These are phyloP conservation scores for Neodidymelliopsis sp. DNA, from an alignment of 2,329 filamentous ascomycete genomes.

Conservation along the genomic window DNA sequence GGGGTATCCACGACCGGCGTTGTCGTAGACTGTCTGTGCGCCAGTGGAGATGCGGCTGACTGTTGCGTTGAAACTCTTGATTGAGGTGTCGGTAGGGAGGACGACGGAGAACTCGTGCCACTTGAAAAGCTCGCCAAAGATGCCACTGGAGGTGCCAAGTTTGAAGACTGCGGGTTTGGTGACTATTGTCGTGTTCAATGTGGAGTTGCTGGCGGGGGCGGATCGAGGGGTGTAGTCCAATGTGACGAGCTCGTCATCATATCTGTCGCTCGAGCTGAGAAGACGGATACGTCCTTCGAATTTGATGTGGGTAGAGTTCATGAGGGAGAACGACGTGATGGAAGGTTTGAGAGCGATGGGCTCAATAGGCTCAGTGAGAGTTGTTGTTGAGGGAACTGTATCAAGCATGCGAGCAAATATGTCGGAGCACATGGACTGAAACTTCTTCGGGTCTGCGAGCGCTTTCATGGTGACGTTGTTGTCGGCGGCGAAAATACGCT, in stretches of 20 bases:
- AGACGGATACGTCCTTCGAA: conserved; percentile 28
- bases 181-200: conserved; percentile 6
- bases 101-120: conserved; percentile 15
- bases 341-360: conserved; percentile 29
- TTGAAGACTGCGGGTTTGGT: neutral
- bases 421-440: conserved; percentile 26
- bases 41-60: conserved; percentile 9
- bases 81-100: conserved; percentile 1
- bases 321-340: conserved; percentile 20
- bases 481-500: conserved; percentile 42
- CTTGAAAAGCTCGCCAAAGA: conserved; percentile 14
- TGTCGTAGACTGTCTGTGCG: conserved; percentile 3
- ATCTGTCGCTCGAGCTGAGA: conserved; percentile 9
- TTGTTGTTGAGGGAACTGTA: conserved; percentile 30
- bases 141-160: neutral
- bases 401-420: conserved; percentile 31
- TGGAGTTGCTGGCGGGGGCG: neutral
- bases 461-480: conserved; percentile 41
- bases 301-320: conserved; percentile 19
- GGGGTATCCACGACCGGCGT: conserved; percentile 9
- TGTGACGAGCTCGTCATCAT: conserved; percentile 7
- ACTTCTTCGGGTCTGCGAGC: conserved; percentile 30
- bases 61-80: conserved; percentile 9
- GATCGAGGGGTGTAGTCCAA: conserved; percentile 7
- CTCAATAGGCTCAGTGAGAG: conserved; percentile 27